Evolutionary conservation across 306 rosid genomes (phyloP).

Genomic region (Trifolium dubium): DNA sequence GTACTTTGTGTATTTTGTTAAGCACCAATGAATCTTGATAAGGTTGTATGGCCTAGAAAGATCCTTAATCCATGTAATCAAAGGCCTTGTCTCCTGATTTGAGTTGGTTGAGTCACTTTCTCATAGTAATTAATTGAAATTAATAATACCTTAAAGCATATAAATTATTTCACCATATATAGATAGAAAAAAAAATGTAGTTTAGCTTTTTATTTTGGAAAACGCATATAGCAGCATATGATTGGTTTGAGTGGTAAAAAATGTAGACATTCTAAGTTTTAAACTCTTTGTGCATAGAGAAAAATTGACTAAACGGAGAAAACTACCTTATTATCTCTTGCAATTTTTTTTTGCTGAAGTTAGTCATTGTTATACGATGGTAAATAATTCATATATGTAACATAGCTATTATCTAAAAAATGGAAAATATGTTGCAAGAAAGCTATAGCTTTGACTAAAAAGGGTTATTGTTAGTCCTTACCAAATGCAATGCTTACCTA

Average conservation of each 20-base stretch:
- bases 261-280: no score
- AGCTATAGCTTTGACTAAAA: neutral
- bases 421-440: neutral
- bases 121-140: slow-evolving; percentile 24
- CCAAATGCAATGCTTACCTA: slow-evolving; percentile 29
- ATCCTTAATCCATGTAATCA: slow-evolving; percentile 33
- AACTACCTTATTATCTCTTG: neutral
- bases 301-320: neutral
- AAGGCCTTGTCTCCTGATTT: slow-evolving; percentile 40
- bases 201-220: neutral
- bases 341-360: neutral
- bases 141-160: slow-evolving; percentile 14
- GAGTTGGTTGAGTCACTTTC: slow-evolving; percentile 41
- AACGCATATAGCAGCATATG: neutral
- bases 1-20: slow-evolving; percentile 31
- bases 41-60: slow-evolving; percentile 36
- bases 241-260: no score
- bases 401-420: neutral
- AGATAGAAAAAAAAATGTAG: slow-evolving; percentile 4
- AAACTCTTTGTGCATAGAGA: neutral
- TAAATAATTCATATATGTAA: neutral
- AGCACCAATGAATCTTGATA: slow-evolving; percentile 46
- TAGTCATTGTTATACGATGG: neutral
- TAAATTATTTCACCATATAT: slow-evolving; percentile 12
- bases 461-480: neutral